Base-by-base conservation (phyloP, 768 basidiomycete genomes). In the Crucibulum laeve region DNA sequence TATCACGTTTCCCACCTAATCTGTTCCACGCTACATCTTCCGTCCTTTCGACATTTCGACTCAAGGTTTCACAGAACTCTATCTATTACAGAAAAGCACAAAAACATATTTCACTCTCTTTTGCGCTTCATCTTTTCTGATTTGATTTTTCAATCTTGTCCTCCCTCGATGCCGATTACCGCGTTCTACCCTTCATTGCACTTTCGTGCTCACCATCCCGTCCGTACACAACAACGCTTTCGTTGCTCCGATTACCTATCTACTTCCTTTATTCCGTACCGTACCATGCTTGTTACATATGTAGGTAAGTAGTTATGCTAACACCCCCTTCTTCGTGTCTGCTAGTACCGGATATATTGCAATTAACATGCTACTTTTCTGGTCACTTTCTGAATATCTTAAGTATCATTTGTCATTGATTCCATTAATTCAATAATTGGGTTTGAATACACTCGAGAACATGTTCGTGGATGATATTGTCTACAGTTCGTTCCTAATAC, bases 251-350 rank as follows among this genome's bases (percentile, higher is more conserved):
- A 46, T 40, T 43, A 38, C 43, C 45, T 45, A 38, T 52, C 44
- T 36, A 4, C 41, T 39, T 43, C 46, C 52, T 49, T 41, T 50
- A 44, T 53, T 48, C 51, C 45, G 47, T 51, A 38, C 50, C 35
- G 7, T 18, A 17, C 18, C 35, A 10, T 36, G 8, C 18, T 36
- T 36, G 35, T 36, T 49, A 44, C 46, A 34, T 58, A 52, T 45
- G 49, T 71, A 72, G 63, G 71, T 71, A 71, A 70, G 71, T 77
- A 75, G 68, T 60, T 64, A 64, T 65, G 67, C 62, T 54, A 50
- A 41, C 45, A n/a, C 53, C 43, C 45, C 52, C 43, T 48, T 58
- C 45, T 53, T 50, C 53, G 58, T 47, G 41, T 40, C 52, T 47
- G 50, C 56, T 45, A 41, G 46, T 56, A 46, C 49, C 51, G 54